Base-by-base conservation (phyloP, 441 rosid species). In the Viola pubescens region DNA sequence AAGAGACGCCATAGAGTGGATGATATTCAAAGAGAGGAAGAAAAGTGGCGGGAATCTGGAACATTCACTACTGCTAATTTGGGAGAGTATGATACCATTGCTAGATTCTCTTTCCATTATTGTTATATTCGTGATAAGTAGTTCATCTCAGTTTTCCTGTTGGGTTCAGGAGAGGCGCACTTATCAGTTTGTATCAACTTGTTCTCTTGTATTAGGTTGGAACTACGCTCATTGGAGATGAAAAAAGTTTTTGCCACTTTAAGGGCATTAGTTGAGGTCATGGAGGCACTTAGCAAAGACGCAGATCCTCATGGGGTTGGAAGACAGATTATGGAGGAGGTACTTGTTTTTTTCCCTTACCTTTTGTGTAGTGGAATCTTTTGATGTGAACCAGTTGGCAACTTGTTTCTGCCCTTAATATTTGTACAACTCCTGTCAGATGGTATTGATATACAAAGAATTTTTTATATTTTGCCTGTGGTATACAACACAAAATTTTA, bases 281-380 rank as follows among this genome's bases (percentile, higher is more conserved):
- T 94, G 91, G 98, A 89, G 75, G 82, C 79, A 39, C 95, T 94
- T 70, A 83, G 89, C 75, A 79, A 84, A 79, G 94, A 80, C 77
- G 99, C 96, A 61, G 98, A 82, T 82, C 89, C 92, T 62, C 69
- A 59, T 62, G 97, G 96, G 59, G 98, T 88, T 74, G 99, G 97
- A 69, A 81, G 87, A 70, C 79, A 65, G 54, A 87, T 94, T 69
- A 82, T 39, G 75, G 99, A 84, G 72, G 99, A 94, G 97, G 99
- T 94, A 73, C 53, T 38, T 66, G 42, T 71, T 42, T 34, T 6
- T 46, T 46, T 34, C 13, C 13, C 47, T 38, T 55, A 38, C 4
- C 14, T 49, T 26, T 48, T 52, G 11, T 34, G 37, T 42, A 1
- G 39, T 51, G 56, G 7, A 38, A 34, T 13, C 4, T 26, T 13